Evolutionary conservation across 768 basidiomycete genomes (phyloP), one percentile per base, ranked within the genome.

Genomic region (Lactifluus rugatus): DNA sequence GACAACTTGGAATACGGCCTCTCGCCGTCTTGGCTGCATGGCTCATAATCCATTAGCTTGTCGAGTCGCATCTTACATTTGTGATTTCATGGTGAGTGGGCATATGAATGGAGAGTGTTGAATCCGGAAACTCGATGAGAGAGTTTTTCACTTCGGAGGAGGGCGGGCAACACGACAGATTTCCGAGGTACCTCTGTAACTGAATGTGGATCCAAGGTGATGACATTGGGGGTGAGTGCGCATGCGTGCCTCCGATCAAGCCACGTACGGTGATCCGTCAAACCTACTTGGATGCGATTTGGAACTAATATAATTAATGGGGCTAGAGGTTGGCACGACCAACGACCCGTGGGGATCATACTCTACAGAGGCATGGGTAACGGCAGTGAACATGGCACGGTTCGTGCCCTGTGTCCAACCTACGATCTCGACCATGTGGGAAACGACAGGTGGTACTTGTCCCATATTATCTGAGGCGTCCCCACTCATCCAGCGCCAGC

Each of bases 341-440:
- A 37, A 36, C 14, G 52, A 59, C 13, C 46, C 52, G 3, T 59
- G 58, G 58, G 52, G 52, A 31, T 47, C 51, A 10, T 8, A 4
- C 47, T 59, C 58, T 6, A 44, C 32, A 2, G 52, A 59, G n/a
- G 3, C 31, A 31, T 31, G 58, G 58, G 47, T 37, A 16, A 10
- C 42, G 17, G 58, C 58, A 4, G 23, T 5, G 32, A 54, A 48
- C 28, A 54, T 44, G 39, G 42, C 52, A 31, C 58, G 23, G 17
- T 59, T 25, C 58, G 58, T 14, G 52, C 52, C 1, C 34, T 59
- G 58, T 31, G 26, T 59, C 10, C 53, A 59, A 16, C 52, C 58
- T 5, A 50, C 11, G 34, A 31, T 11, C 2, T 2, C 34, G 7
- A 1, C 2, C 11, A 10, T 54, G 58, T 37, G 58, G 42, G 26